Evolutionary conservation across 1,139 yeast genomes (phyloP), one percentile per base, ranked within the genome.

Genomic region (Taiozyma sp.): DNA sequence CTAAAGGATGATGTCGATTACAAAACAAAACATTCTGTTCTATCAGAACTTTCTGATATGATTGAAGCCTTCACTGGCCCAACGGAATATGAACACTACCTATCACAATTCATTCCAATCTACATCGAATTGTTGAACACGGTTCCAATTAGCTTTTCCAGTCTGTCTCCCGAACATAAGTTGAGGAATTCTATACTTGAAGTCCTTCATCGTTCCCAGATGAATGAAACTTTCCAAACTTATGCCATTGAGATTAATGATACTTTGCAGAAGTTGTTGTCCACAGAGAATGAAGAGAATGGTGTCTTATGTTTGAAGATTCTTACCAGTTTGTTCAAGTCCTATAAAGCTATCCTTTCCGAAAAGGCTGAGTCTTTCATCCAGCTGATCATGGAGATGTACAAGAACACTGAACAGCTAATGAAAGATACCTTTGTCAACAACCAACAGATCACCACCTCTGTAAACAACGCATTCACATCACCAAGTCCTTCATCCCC

Each of bases 271-370:
- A 70, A 71, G 36, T 72, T 87, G 19, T 72, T 93, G 54, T 80
- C 79, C 24, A 75, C 71, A 19, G 99, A 95, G 65, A 93, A 95
- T 65, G 99, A 95, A 69, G 98, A 92, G 58, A 93, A 93, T 65
- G 99, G 98, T 47, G 91, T 91, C 1, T 75, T 91, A 51, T 87
- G 96, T 66, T 85, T 92, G 87, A 92, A 90, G 66, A 84, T 91
- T 51, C 78, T 92, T 51, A 90, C 98, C n/a, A 81, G 87, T 46
- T 73, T 93, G 52, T 97, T 92, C 70, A 87, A 95, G 66, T 82
- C 95, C 0, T 93, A 87, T 71, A 92, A 89, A 70, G 69, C 78
- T 22, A 75, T 76, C 43, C 72, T 92, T 52, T 74, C 79, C 16
- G 92, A 83, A 23, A 85, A 85, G 60, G 96, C 93, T 4, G 84